Evolutionary conservation across 352 stramenopile species (phyloP).

Genomic region (Phytophthora pistaciae): DNA sequence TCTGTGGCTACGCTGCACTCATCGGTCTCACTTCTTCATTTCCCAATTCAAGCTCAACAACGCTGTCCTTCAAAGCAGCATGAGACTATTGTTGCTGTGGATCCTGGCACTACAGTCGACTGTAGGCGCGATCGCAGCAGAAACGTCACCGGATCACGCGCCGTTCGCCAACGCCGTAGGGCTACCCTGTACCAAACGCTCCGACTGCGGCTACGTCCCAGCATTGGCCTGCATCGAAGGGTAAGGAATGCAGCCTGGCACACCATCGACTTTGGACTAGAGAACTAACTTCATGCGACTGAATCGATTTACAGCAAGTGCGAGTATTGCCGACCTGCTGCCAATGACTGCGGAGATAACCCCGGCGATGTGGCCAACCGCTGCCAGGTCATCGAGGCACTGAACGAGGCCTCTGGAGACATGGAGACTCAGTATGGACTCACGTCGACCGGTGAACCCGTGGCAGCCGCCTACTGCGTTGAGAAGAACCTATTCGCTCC

Average conservation of each 20-base stretch:
- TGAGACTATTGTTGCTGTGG: no score
- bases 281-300: no score
- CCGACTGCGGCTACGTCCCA: background rate
- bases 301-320: no score
- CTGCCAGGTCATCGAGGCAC: background rate
- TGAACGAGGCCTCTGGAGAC: background rate
- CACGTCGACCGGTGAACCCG: constrained; percentile 33
- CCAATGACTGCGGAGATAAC: background rate
- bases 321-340: background rate
- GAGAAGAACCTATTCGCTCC: constrained; percentile 84
- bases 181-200: background rate
- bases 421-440: constrained; percentile 11
- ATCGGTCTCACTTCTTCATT: no score
- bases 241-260: background rate
- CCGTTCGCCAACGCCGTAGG: no score
- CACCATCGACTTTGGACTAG: no score
- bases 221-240: background rate
- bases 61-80: no score
- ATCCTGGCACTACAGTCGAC: no score
- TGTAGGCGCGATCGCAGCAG: no score
- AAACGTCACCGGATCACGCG: no score
- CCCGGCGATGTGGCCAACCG: background rate
- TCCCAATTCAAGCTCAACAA: no score
- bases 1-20: no score
- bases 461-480: constrained; percentile 66